A percentile compares a stretch with the other conserved stretches of the same genome.
phyloP scores from a whole-genome alignment of 2,329 filamentous ascomycete species.

The Xylaria polymorpha region DNA sequence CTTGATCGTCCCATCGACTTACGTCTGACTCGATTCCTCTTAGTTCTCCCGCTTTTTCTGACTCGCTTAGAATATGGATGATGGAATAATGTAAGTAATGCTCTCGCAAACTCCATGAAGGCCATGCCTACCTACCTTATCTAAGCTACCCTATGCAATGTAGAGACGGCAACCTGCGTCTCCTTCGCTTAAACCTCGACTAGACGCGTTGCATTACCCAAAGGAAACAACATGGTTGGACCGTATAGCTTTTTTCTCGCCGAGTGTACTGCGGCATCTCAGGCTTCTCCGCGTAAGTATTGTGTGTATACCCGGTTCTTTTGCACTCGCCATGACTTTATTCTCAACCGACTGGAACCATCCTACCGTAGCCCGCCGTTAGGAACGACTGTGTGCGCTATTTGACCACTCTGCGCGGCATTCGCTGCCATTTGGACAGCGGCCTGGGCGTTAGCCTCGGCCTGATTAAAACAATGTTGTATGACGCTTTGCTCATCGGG shows the following conservation, averaged over 20 bases:
- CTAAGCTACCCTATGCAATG: conserved; percentile 37
- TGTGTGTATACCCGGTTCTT: background rate
- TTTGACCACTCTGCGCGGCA: conserved; percentile 29
- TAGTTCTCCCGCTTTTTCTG: conserved; percentile 11
- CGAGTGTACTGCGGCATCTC: background rate
- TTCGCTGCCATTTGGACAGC: conserved; percentile 37
- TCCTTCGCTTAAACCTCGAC: conserved; percentile 17
- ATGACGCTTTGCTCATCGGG: conserved; percentile 44
- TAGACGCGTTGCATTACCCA: conserved; percentile 27
- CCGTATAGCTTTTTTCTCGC: conserved; percentile 21
- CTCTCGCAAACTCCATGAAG: conserved; percentile 28
- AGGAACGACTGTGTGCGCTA: conserved; percentile 26
- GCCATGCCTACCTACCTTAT: conserved; percentile 31
- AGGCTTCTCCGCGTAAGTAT: conserved; percentile 2
- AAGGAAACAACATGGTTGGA: conserved; percentile 27
- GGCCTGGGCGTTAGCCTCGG: conserved; percentile 44
- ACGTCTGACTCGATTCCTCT: background rate
- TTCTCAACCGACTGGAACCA: background rate
- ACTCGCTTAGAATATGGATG: conserved; percentile 22
- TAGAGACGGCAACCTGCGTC: conserved; percentile 16
- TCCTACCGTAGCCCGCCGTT: conserved; percentile 43
- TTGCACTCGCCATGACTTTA: background rate
- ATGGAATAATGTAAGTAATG: conserved; percentile 24
- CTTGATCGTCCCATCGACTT: conserved; percentile 18
- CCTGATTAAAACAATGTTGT: conserved; percentile 43